Conservation (phyloP, 495 filamentous ascomycete genomes). For the Penicillium riverlandense region DNA sequence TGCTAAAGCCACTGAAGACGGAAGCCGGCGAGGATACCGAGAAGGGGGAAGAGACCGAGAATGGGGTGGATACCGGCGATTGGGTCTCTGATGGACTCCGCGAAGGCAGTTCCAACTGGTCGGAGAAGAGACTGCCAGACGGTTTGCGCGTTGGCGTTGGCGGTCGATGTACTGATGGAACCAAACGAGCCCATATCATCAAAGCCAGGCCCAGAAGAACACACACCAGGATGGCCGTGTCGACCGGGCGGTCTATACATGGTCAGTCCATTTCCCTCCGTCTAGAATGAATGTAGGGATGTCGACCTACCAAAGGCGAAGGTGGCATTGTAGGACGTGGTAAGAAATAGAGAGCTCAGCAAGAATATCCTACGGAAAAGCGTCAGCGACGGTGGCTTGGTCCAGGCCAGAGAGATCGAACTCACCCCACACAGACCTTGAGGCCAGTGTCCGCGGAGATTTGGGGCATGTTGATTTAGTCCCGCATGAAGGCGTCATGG, state of each 20-base stretch:
- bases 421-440: slow-evolving; percentile 32
- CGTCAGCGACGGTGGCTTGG: too few species aligned
- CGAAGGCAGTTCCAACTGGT: slow-evolving; percentile 15
- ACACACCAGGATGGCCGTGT: slow-evolving; percentile 29
- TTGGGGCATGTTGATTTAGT: slow-evolving; percentile 18
- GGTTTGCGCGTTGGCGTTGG: slow-evolving; percentile 13
- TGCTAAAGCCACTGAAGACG: slow-evolving; percentile 2
- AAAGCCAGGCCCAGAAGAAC: slow-evolving; percentile 27
- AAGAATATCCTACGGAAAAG: slow-evolving; percentile 23
- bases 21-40: slow-evolving; percentile 3
- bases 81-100: neutral
- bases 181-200: slow-evolving; percentile 25
- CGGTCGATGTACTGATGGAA: slow-evolving; percentile 9
- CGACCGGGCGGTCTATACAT: slow-evolving; percentile 33
- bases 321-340: slow-evolving; percentile 28
- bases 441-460: slow-evolving; percentile 30
- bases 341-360: slow-evolving; percentile 26
- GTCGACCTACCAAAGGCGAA: slow-evolving; percentile 34
- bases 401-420: neutral
- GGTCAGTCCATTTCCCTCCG: slow-evolving; percentile 4
- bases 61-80: neutral
- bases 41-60: neutral
- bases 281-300: neutral
- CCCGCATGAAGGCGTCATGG: neutral
- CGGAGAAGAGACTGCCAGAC: slow-evolving; percentile 8